phyloP scores from a whole-genome alignment of 345 rosid species.

The Hypericum androsaemum region DNA sequence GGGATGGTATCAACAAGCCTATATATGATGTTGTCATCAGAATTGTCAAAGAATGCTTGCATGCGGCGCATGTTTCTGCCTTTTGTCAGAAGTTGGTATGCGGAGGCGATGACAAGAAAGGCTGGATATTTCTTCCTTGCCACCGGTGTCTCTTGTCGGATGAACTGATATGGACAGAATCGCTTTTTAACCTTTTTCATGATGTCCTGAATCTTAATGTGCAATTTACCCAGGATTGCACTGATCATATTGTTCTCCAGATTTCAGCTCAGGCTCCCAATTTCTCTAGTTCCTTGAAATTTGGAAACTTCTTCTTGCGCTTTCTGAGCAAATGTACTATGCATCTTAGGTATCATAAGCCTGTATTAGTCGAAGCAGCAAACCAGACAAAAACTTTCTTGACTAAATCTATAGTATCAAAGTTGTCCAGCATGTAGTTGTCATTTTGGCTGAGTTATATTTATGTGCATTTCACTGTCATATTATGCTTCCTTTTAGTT shows the following conservation, averaged over 20 bases:
- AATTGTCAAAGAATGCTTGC: constrained; percentile 62
- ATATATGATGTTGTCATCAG: constrained; percentile 45
- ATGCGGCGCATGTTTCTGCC: constrained; percentile 63
- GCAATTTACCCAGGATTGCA: constrained; percentile 47
- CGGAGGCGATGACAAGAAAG: constrained; percentile 34
- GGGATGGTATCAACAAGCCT: constrained; percentile 49
- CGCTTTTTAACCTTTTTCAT: constrained; percentile 48
- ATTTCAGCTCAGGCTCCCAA: constrained; percentile 28
- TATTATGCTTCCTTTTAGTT: no score
- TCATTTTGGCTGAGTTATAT: background rate
- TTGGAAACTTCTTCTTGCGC: constrained; percentile 62
- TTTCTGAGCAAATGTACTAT: constrained; percentile 42
- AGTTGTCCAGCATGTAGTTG: constrained; percentile 42
- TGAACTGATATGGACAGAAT: constrained; percentile 63
- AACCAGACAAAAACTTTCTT: constrained; percentile 50
- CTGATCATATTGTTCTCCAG: constrained; percentile 39
- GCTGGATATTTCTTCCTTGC: constrained; percentile 41
- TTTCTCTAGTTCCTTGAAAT: constrained; percentile 47
- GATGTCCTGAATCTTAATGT: constrained; percentile 44
- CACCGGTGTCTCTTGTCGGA: constrained; percentile 40
- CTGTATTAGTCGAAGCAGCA: constrained; percentile 39
- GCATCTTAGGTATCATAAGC: constrained; percentile 38
- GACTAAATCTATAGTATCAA: constrained; percentile 53
- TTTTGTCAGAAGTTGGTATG: constrained; percentile 61
- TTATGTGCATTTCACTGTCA: no score